Conservation (phyloP, 2,329 filamentous ascomycete genomes). For the Alternaria panax region DNA sequence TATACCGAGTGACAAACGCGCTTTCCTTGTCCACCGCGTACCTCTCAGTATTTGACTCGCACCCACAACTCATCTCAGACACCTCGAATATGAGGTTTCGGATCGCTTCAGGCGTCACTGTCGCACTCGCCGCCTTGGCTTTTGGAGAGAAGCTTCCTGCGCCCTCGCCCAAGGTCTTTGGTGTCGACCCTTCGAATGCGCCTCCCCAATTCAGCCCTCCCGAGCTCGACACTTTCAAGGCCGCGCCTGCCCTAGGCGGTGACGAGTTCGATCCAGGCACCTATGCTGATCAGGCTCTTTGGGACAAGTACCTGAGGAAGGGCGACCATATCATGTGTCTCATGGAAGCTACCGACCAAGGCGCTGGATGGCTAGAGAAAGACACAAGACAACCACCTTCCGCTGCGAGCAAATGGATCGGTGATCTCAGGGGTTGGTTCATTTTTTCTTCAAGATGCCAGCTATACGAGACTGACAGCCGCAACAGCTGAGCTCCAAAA, state of each 20-base stretch:
- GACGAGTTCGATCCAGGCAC: constrained; percentile 8
- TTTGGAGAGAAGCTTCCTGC: not conserved
- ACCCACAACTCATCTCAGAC: not conserved
- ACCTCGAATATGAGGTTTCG: not conserved
- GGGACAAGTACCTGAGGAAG: constrained; percentile 20
- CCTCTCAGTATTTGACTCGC: not conserved
- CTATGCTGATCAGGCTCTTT: constrained; percentile 14
- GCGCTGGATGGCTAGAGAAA: constrained; percentile 19
- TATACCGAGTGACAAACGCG: not conserved
- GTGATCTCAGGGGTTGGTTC: constrained; percentile 19
- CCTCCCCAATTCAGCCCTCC: not conserved
- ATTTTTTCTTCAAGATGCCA: not conserved
- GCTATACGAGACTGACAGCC: not conserved
- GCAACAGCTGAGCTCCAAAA: constrained; percentile 9
- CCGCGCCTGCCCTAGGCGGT: not conserved
- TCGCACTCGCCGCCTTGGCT: not conserved
- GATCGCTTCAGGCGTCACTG: not conserved
- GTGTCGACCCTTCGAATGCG: not conserved
- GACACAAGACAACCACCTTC: constrained; percentile 24
- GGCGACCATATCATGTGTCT: constrained; percentile 21
- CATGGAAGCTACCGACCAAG: constrained; percentile 27
- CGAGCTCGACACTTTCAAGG: no score
- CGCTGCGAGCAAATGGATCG: constrained; percentile 25
- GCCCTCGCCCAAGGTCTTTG: not conserved
- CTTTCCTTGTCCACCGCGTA: not conserved